Evolutionary conservation across 768 basidiomycete species (phyloP).

Genomic region (Leccinum barrowsii): DNA sequence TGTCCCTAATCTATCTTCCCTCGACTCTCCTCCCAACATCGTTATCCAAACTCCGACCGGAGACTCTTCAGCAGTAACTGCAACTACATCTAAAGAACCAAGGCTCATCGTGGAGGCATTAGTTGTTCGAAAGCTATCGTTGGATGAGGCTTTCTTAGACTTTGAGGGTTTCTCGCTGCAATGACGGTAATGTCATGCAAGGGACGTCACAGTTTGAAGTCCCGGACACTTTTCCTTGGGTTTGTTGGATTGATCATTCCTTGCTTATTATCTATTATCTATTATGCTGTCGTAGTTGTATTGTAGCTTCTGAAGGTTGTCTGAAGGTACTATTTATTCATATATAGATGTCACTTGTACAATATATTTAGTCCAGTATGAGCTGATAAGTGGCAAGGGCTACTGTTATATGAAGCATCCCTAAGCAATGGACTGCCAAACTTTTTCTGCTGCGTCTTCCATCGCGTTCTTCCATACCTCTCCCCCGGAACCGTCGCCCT

Average conservation of each 20-base stretch:
- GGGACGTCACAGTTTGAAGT: not conserved
- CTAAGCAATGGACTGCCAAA: conserved; percentile 28
- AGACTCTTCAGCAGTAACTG: not conserved
- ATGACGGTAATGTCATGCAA: not conserved
- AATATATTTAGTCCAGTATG: not conserved
- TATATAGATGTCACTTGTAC: not conserved
- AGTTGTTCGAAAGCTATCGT: conserved; percentile 71
- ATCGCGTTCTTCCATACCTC: conserved; percentile 33
- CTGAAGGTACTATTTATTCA: not conserved
- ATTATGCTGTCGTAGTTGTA: not conserved
- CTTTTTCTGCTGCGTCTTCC: conserved; percentile 25
- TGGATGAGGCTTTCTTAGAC: conserved; percentile 75
- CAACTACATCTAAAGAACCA: conserved; percentile 29
- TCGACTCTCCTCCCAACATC: conserved; percentile 35
- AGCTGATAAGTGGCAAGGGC: no score
- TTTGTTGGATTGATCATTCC: not conserved
- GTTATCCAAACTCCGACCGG: conserved; percentile 17
- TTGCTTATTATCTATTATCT: not conserved
- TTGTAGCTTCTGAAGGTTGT: not conserved
- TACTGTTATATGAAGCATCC: not conserved
- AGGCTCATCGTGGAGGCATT: conserved; percentile 80
- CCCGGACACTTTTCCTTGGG: not conserved
- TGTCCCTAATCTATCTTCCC: conserved; percentile 13
- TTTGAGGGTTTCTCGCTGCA: conserved; percentile 55
- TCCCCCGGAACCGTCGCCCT: conserved; percentile 26